Base-by-base conservation (phyloP, 1,284 basidiomycete species). In the Caloboletus inedulis region DNA sequence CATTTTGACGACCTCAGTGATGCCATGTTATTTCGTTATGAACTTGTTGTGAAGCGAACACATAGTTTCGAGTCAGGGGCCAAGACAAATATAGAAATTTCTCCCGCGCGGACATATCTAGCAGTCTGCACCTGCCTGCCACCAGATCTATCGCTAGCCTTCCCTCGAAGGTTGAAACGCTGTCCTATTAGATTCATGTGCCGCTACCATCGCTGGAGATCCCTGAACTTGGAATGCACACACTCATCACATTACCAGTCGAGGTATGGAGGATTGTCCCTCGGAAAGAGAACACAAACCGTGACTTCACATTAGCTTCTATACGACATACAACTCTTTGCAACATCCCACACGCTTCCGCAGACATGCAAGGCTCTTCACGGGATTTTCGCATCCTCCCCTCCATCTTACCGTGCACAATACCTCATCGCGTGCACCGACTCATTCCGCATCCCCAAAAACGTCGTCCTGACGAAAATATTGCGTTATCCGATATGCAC, bases 401-500 rank as follows among this genome's bases (percentile, higher is more conserved):
- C 82, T 0, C 49, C 76, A 0, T 76, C 76, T 2, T 80, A 82
- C 56, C 77, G 77, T 13, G 85, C 83, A 16, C 74, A 78, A 55
- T 91, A 86, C 64, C 74, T 91, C 57, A 55, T 79, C 50, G 71
- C 66, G 3, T 73, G 76, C 39, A 62, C 68, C 55, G 55, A 59
- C 4, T 53, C 59, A 37, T 52, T 44, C 9, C 47, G 18, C n/a
- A 16, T 43, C 42, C 37, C 27, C 4, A 23, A 35, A 27, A 52
- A 60, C 29, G 16, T 35, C 7, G 61, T 78, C 27, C 67, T 82
- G 52, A 77, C 80, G 5, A 75, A 69, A 57, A 76, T 75, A 6
- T 75, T 91, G 29, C 77, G 79, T 46, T 90, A 84, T 63, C 84
- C 84, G 3, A 64, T 89, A 33, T 91, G 88, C 71, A 76, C 74